Evolutionary conservation across 257 asterid genomes (phyloP).

Genomic region (Solanum chilense): DNA sequence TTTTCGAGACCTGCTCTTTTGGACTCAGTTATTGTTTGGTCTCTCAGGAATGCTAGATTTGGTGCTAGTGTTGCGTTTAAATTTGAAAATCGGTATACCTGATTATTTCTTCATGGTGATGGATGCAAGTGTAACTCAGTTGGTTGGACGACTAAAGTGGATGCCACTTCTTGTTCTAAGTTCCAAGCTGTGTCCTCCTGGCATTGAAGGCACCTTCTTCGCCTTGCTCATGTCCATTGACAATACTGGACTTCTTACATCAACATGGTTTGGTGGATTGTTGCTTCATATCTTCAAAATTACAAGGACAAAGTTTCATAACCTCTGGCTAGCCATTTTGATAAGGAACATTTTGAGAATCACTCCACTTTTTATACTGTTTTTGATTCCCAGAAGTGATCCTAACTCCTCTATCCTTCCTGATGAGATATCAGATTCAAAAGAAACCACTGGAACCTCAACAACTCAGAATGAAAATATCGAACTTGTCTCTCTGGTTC

Average conservation of each 20-base stretch:
- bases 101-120: conserved; percentile 61
- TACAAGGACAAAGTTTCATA: conserved; percentile 49
- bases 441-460: conserved; percentile 23
- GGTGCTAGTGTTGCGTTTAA: conserved; percentile 61
- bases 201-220: conserved; percentile 89
- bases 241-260: conserved; percentile 68
- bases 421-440: conserved; percentile 18
- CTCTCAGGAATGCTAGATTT: conserved; percentile 78
- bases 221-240: conserved; percentile 90
- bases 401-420: conserved; percentile 45
- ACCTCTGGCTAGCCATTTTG: conserved; percentile 71
- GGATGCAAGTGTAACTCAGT: conserved; percentile 65
- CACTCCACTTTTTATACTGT: conserved; percentile 45
- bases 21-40: conserved; percentile 67
- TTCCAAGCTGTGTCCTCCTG: conserved; percentile 79
- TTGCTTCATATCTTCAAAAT: conserved; percentile 57
- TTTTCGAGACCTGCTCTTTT: conserved; percentile 62
- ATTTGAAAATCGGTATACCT: conserved; percentile 57
- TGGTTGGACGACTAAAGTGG: conserved; percentile 83
- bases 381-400: conserved; percentile 61
- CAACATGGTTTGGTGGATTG: conserved; percentile 85
- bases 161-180: conserved; percentile 94
- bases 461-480: conserved; percentile 37
- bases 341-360: conserved; percentile 55
- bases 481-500: conserved; percentile 72